phyloP scores from a whole-genome alignment of 306 rosid genomes.

The Malus asiatica region DNA sequence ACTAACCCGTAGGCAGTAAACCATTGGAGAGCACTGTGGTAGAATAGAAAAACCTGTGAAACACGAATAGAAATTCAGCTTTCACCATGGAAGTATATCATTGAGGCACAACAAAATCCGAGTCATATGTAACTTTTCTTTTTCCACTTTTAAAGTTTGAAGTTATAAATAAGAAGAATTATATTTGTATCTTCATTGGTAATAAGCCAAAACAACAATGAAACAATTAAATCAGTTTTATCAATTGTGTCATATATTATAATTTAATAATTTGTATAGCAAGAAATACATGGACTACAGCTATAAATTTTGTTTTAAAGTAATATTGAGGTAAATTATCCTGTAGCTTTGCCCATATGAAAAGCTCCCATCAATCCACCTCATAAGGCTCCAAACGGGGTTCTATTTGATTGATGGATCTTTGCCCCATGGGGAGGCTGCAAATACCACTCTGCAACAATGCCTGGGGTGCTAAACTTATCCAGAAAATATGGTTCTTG shows the following conservation, averaged over 20 bases:
- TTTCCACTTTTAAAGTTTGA: not conserved
- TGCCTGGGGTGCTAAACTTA: not conserved
- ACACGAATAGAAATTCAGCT: slow-evolving; percentile 4
- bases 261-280: too few relatives aligned
- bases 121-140: not conserved
- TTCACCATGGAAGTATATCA: not conserved
- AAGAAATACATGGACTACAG: not conserved
- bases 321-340: not conserved
- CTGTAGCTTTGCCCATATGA: not conserved
- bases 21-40: slow-evolving; percentile 85
- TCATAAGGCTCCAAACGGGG: not conserved
- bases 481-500: not conserved
- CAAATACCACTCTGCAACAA: not conserved
- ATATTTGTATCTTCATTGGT: not conserved
- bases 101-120: not conserved
- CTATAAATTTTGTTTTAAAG: not conserved
- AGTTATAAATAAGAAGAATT: not conserved
- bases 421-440: not conserved
- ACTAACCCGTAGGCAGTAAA: slow-evolving; percentile 84
- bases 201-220: not conserved
- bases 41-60: slow-evolving; percentile 54
- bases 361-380: not conserved
- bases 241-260: not conserved
- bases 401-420: not conserved
- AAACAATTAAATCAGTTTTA: not conserved